These are phyloP conservation scores for Byssochlamys sp. DNA, from an alignment of 2,329 filamentous ascomycete species.

Conservation along the genomic window DNA sequence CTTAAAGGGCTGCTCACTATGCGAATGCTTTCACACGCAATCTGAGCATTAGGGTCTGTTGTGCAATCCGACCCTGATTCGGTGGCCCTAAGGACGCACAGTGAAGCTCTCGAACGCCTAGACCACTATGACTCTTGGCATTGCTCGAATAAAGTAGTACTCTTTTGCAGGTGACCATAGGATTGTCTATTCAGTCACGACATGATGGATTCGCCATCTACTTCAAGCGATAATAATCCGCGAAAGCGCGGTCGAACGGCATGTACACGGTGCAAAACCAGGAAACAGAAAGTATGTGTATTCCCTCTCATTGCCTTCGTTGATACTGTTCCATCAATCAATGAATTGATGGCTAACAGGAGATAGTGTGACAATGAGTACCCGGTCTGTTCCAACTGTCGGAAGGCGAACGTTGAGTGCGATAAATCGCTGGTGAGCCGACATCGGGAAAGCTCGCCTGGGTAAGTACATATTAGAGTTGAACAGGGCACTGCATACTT, in stretches of 20 bases:
- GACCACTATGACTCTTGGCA: background rate
- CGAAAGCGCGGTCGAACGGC: slow-evolving; percentile 38
- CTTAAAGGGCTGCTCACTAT: background rate
- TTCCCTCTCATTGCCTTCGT: background rate
- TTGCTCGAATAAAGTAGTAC: background rate
- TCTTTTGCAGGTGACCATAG: background rate
- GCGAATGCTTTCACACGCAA: background rate
- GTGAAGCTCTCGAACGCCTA: background rate
- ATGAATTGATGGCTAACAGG: background rate
- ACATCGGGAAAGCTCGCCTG: slow-evolving; percentile 26
- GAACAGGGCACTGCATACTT: too few relatives aligned
- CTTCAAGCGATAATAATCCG: slow-evolving; percentile 28
- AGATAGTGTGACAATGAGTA: slow-evolving; percentile 37
- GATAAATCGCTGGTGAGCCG: slow-evolving; percentile 36
- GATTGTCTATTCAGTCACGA: background rate
- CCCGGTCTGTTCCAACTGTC: slow-evolving; percentile 38
- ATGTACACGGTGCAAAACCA: slow-evolving; percentile 38
- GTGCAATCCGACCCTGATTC: background rate
- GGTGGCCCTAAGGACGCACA: background rate
- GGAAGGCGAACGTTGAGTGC: slow-evolving; percentile 32
- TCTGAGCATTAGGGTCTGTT: background rate
- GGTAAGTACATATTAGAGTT: slow-evolving; percentile 14
- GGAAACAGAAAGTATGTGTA: slow-evolving; percentile 34
- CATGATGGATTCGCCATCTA: slow-evolving; percentile 8
- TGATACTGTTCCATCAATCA: background rate